A percentile compares a stretch with the other conserved stretches of the same genome.
These are phyloP conservation scores for Scenedesmus sp. DNA, from an alignment of 163 green algal species.

Conservation along the genomic window DNA sequence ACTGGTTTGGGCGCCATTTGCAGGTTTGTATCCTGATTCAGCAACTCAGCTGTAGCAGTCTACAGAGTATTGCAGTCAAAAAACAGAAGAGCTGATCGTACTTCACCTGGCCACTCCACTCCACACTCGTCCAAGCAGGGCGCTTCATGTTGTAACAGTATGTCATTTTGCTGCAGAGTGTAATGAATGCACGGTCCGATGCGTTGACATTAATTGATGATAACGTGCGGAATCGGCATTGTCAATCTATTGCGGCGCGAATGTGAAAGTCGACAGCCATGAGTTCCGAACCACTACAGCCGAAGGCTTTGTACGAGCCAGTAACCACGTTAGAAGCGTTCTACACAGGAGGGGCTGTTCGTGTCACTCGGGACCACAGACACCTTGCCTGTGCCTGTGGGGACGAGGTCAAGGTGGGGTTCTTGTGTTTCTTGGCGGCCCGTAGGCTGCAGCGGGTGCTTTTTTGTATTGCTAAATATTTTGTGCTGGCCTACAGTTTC, in stretches of 20 bases:
- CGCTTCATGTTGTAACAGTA: not conserved
- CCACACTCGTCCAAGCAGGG: not conserved
- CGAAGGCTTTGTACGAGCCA: constrained; percentile 77
- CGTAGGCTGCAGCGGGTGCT: not conserved
- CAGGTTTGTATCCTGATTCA: not conserved
- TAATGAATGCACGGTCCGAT: not conserved
- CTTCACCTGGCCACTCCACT: no score
- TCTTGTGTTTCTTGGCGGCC: not conserved
- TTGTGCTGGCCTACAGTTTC: not conserved
- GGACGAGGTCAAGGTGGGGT: constrained; percentile 91
- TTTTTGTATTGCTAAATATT: not conserved
- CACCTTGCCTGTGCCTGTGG: constrained; percentile 84
- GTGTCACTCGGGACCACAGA: constrained; percentile 74
- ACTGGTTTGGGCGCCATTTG: constrained; percentile 26
- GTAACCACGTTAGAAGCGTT: constrained; percentile 87
- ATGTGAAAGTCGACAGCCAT: constrained; percentile 13
- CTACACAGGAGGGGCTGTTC: constrained; percentile 83
- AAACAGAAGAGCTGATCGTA: not conserved
- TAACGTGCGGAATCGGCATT: not conserved
- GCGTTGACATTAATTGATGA: no score
- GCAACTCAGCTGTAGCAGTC: not conserved
- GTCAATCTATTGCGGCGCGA: no score
- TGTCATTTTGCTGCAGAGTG: not conserved
- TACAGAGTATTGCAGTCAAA: no score
- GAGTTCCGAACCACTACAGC: constrained; percentile 41